Percentiles rank a stretch among this genome's conserved stretches.
Conservation (phyloP, 306 rosid genomes). For the Parietaria judaica region DNA sequence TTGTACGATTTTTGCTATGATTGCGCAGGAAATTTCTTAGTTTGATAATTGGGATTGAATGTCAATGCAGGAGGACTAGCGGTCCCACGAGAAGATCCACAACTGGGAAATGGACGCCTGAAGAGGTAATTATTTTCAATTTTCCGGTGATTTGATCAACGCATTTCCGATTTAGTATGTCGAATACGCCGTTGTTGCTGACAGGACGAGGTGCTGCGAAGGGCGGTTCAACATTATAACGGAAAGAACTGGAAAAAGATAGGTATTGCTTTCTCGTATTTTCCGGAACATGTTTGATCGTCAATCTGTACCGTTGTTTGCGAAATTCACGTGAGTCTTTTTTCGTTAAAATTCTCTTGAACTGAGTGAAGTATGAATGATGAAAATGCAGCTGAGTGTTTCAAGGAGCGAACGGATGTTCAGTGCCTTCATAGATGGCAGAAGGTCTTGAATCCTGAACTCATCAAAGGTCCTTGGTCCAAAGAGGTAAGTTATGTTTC, state of each 20-base stretch:
- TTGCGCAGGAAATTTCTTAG: background rate
- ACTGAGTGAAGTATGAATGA: conserved; percentile 13
- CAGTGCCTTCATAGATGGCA: conserved; percentile 99
- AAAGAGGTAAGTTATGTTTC: conserved; percentile 54
- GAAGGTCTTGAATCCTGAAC: conserved; percentile 95
- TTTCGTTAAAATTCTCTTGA: too few species aligned
- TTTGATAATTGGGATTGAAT: conserved; percentile 4
- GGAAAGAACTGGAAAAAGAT: conserved; percentile 99
- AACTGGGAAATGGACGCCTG: conserved; percentile 92
- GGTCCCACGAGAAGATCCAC: conserved; percentile 99
- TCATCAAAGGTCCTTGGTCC: conserved; percentile 98
- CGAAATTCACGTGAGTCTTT: too few species aligned
- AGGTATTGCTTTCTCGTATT: conserved; percentile 34
- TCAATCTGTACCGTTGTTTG: too few species aligned
- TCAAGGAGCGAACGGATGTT: conserved; percentile 93
- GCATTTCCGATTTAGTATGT: too few species aligned
- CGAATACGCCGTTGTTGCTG: background rate
- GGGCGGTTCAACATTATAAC: conserved; percentile 78
- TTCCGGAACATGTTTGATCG: background rate
- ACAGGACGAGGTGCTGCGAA: conserved; percentile 69
- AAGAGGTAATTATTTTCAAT: conserved; percentile 49
- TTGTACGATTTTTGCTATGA: background rate
- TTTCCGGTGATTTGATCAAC: too few species aligned
- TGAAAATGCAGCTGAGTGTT: conserved; percentile 61
- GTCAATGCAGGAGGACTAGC: conserved; percentile 70